Conservation (phyloP, 192 early-diverging fungal species). For the Martensiomyces pterosporus region DNA sequence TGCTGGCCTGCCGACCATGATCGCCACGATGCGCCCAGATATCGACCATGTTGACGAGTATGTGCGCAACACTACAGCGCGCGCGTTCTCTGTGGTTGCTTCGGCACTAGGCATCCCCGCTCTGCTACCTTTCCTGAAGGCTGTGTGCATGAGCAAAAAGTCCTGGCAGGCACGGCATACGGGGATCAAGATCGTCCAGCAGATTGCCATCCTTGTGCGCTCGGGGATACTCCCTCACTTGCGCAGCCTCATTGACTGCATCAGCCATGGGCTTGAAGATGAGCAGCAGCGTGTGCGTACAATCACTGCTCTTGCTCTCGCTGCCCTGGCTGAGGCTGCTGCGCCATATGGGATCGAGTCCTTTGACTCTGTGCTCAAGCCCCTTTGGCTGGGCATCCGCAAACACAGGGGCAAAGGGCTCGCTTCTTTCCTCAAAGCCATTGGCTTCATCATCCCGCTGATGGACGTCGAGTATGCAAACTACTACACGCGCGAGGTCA, state of each 20-base stretch:
- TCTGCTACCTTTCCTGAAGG: conserved; percentile 90
- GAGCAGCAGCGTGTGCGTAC: conserved; percentile 97
- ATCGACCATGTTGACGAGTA: conserved; percentile 98
- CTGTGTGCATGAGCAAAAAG: conserved; percentile 91
- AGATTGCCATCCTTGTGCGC: conserved; percentile 92
- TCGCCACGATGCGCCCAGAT: conserved; percentile 98
- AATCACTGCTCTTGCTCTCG: conserved; percentile 89
- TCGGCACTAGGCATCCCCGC: conserved; percentile 94
- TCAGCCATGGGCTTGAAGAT: conserved; percentile 88
- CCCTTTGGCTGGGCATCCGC: conserved; percentile 89
- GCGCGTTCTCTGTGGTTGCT: conserved; percentile 96
- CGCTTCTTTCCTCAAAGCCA: conserved; percentile 97
- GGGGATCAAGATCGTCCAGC: conserved; percentile 95
- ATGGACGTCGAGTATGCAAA: conserved; percentile 96
- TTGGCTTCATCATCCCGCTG: conserved; percentile 96
- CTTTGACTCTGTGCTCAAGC: conserved; percentile 85
- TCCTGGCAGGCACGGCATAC: conserved; percentile 99
- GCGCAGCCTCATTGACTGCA: conserved; percentile 84
- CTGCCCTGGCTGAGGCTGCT: conserved; percentile 93
- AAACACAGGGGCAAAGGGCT: conserved; percentile 94
- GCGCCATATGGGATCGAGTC: conserved; percentile 99
- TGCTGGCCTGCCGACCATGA: conserved; percentile 96
- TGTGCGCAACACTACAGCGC: conserved; percentile 95
- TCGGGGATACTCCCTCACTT: conserved; percentile 95
- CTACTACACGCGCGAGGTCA: conserved; percentile 90